These are phyloP conservation scores for Aaosphaeria arxii DNA, from an alignment of 2,329 filamentous ascomycete genomes.

Conservation along the genomic window DNA sequence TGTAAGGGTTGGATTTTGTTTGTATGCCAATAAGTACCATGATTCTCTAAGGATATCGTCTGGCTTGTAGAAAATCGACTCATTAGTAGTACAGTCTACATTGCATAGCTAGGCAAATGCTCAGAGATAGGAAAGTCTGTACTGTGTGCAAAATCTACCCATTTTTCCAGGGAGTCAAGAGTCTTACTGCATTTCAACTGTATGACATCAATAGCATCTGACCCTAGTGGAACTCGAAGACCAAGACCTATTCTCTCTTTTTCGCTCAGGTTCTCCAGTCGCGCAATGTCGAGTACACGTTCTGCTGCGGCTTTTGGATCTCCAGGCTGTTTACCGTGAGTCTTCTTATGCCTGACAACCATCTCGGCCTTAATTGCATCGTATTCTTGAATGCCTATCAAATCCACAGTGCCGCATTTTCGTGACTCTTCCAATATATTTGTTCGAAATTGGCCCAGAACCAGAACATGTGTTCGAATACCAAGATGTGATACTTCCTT, in stretches of 20 bases:
- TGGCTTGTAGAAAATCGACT: too few species aligned
- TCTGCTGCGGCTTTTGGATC: conserved; percentile 14
- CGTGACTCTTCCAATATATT: conserved; percentile 17
- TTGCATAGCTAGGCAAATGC: too few species aligned
- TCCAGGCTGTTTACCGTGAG: conserved; percentile 11
- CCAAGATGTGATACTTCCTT: conserved; percentile 27
- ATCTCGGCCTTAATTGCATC: conserved; percentile 3
- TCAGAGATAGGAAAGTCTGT: background rate
- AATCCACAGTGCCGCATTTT: conserved; percentile 4
- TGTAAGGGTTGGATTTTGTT: too few species aligned
- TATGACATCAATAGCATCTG: conserved; percentile 12
- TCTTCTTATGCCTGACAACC: background rate
- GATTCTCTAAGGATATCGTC: too few species aligned
- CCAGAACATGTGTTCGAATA: conserved; percentile 34
- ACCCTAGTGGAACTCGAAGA: conserved; percentile 24
- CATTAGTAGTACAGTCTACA: too few species aligned
- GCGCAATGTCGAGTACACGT: conserved; percentile 8
- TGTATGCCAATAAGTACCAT: too few species aligned
- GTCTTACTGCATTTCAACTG: conserved; percentile 4
- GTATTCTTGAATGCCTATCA: conserved; percentile 5
- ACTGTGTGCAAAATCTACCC: conserved; percentile 11
- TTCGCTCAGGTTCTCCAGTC: conserved; percentile 8
- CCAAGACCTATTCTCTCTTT: conserved; percentile 21
- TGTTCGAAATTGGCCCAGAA: conserved; percentile 35
- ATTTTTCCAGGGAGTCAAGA: conserved; percentile 2